Conservation (phyloP, 1,284 basidiomycete species). For the Microbotryum intermedium region DNA sequence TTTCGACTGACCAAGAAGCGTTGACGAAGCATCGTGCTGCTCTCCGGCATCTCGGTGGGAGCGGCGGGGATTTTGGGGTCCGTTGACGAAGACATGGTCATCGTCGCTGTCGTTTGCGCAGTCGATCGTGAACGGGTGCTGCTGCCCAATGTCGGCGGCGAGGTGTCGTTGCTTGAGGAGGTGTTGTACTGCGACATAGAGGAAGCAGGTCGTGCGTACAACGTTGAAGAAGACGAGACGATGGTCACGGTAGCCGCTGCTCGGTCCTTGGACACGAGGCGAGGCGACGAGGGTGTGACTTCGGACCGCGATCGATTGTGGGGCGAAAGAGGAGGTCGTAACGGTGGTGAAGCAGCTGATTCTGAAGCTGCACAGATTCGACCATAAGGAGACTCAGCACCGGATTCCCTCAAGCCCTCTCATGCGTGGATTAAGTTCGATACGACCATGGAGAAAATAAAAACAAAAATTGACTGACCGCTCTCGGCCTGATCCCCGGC, state of each 20-base stretch:
- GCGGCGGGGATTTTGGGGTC: too few species aligned
- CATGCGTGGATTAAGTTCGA: too few species aligned
- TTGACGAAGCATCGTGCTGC: conserved; percentile 22
- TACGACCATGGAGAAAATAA: too few species aligned
- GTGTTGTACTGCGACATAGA: not conserved
- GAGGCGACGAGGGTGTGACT: conserved; percentile 21
- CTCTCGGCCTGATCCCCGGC: too few species aligned
- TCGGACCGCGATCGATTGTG: conserved; percentile 27
- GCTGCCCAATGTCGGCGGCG: not conserved
- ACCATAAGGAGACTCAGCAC: too few species aligned
- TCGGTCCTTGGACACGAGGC: conserved; percentile 11
- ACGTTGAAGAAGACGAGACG: conserved; percentile 4
- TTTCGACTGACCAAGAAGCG: conserved; percentile 15
- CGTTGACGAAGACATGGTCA: too few species aligned
- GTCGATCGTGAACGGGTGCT: not conserved
- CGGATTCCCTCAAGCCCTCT: too few species aligned
- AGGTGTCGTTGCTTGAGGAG: not conserved
- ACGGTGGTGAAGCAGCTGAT: too few species aligned
- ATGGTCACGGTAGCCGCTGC: conserved; percentile 19
- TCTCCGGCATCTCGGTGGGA: not conserved
- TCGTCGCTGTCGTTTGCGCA: too few species aligned
- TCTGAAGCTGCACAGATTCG: too few species aligned
- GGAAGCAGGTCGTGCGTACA: not conserved
- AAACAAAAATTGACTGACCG: too few species aligned
- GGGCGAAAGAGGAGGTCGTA: conserved; percentile 19